These are phyloP conservation scores for Eimeria tenella DNA, from an alignment of 169 alveolate species.

Conservation along the genomic window DNA sequence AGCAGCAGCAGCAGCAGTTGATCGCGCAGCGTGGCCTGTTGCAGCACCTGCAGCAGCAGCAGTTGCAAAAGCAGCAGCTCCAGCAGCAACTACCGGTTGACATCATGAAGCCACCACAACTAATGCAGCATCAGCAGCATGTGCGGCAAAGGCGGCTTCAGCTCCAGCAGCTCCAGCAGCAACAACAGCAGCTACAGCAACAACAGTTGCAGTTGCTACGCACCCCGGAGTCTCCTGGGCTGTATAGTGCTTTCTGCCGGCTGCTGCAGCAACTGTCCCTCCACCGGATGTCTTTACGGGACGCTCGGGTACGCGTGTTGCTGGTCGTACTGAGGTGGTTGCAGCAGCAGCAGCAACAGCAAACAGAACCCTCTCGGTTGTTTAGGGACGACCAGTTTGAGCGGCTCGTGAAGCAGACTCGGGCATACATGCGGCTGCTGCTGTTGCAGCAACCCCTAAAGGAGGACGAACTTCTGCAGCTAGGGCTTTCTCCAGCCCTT, in stretches of 20 bases:
- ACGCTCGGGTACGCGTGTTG: slow-evolving; percentile 83
- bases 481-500: slow-evolving; percentile 54
- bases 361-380: slow-evolving; percentile 74
- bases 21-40: slow-evolving; percentile 33
- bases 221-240: slow-evolving; percentile 28
- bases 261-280: slow-evolving; percentile 71
- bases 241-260: slow-evolving; percentile 72
- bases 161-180: slow-evolving; percentile 33
- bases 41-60: slow-evolving; percentile 72
- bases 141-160: slow-evolving; percentile 9
- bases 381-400: slow-evolving; percentile 80
- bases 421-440: slow-evolving; percentile 83
- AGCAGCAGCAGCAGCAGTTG: slow-evolving; percentile 72
- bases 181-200: slow-evolving; percentile 39
- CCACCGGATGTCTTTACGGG: slow-evolving; percentile 80
- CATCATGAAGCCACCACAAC: slow-evolving; percentile 12
- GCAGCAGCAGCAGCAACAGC: slow-evolving; percentile 81
- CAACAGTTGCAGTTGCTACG: slow-evolving; percentile 70
- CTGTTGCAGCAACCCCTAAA: slow-evolving; percentile 77
- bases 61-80: slow-evolving; percentile 60
- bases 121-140: slow-evolving; percentile 21
- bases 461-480: slow-evolving; percentile 71
- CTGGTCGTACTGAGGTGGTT: slow-evolving; percentile 85
- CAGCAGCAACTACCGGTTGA: slow-evolving; percentile 34
- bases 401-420: slow-evolving; percentile 80